phyloP scores from a whole-genome alignment of 2,329 filamentous ascomycete genomes.

The Pseudogymnoascus sp. region DNA sequence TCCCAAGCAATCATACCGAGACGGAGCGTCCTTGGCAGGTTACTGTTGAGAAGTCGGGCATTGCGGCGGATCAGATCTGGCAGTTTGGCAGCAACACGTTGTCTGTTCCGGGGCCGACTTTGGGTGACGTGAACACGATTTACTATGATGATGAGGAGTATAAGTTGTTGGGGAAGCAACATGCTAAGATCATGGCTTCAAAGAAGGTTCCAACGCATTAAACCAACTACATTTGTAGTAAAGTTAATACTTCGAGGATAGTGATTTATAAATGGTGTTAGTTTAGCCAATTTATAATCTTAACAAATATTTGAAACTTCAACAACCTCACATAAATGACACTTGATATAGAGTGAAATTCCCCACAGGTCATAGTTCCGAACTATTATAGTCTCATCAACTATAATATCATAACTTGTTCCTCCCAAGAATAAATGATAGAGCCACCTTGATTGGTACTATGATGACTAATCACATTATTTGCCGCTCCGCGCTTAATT shows the following conservation, averaged over 20 bases:
- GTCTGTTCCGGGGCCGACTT: conserved; percentile 13
- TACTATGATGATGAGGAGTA: conserved; percentile 21
- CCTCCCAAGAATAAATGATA: background rate
- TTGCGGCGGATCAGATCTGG: conserved; percentile 25
- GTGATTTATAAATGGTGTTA: background rate
- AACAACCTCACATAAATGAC: background rate
- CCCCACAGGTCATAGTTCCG: background rate
- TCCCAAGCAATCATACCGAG: conserved; percentile 20
- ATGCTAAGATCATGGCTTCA: conserved; percentile 20
- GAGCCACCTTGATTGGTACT: background rate
- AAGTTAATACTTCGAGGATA: too few relatives aligned
- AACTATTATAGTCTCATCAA: background rate
- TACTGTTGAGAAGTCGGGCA: conserved; percentile 18
- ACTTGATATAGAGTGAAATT: background rate
- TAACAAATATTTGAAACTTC: background rate
- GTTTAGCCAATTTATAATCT: background rate
- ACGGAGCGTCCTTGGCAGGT: conserved; percentile 22
- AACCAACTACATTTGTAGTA: background rate
- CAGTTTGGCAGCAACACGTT: conserved; percentile 22
- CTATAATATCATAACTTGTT: background rate
- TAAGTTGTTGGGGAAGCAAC: conserved; percentile 17
- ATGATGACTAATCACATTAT: background rate
- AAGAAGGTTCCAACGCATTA: conserved; percentile 16
- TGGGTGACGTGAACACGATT: conserved; percentile 23
- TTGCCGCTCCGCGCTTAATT: background rate